phyloP scores from a whole-genome alignment of 1,284 basidiomycete genomes.

The Golubevia pallescens region DNA sequence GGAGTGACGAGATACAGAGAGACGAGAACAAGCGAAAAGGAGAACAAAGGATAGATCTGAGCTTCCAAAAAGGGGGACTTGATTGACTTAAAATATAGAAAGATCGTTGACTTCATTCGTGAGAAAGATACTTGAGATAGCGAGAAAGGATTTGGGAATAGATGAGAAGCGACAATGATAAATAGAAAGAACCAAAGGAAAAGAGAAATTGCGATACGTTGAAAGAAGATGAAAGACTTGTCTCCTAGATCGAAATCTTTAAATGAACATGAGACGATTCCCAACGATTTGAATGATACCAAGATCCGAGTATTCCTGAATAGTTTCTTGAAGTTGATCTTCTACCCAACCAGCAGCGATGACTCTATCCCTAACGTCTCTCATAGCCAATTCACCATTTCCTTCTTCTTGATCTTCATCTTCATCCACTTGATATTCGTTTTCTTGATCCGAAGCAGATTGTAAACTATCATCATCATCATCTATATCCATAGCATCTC shows the following conservation, averaged over 20 bases:
- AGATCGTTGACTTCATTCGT: too few species aligned
- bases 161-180: too few species aligned
- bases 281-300: conserved; percentile 32
- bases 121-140: too few species aligned
- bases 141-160: too few species aligned
- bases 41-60: too few species aligned
- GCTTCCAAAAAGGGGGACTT: too few species aligned
- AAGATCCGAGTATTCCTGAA: conserved; percentile 32
- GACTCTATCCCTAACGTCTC: conserved; percentile 37
- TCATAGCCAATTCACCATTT: conserved; percentile 21
- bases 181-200: too few species aligned
- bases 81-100: too few species aligned
- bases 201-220: too few species aligned
- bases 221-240: too few species aligned
- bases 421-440: conserved; percentile 4
- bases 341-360: conserved; percentile 39
- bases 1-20: too few species aligned
- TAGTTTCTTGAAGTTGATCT: conserved; percentile 36
- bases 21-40: too few species aligned
- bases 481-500: conserved; percentile 10
- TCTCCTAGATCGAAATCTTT: conserved; percentile 1
- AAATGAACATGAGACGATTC: conserved; percentile 30
- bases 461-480: conserved; percentile 8
- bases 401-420: conserved; percentile 11
- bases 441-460: not conserved